Conservation (phyloP, 208 protist genomes). For the Trypanosoma mega region DNA sequence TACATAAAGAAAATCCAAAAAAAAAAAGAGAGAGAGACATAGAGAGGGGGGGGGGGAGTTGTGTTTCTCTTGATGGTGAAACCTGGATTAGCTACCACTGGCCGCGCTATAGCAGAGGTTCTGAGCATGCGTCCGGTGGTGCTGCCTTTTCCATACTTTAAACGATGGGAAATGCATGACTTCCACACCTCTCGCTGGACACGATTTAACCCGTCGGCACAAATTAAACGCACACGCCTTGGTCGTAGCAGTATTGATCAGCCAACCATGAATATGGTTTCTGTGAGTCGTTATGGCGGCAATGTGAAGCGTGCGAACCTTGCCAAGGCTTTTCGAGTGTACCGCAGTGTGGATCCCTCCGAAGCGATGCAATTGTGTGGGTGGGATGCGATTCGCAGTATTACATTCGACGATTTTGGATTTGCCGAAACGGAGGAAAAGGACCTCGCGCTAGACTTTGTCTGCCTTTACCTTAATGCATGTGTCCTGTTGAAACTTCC, state of each 20-base stretch:
- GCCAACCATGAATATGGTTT: constrained; percentile 30
- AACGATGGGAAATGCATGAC: constrained; percentile 24
- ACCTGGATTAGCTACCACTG: neutral
- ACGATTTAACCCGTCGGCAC: constrained; percentile 15
- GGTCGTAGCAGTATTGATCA: constrained; percentile 24
- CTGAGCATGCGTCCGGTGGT: constrained; percentile 1
- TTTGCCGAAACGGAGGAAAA: constrained; percentile 19
- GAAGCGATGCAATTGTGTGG: constrained; percentile 5
- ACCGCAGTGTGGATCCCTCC: constrained; percentile 24
- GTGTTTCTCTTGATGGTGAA: neutral
- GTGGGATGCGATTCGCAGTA: constrained; percentile 4
- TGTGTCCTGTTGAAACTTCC: constrained; percentile 17
- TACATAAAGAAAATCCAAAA: too few relatives aligned
- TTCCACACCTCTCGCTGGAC: constrained; percentile 27
- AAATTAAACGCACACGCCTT: constrained; percentile 26
- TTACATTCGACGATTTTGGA: constrained; percentile 19
- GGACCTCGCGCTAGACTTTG: constrained; percentile 26
- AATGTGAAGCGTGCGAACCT: constrained; percentile 17
- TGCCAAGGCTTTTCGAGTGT: constrained; percentile 23
- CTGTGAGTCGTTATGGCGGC: constrained; percentile 28
- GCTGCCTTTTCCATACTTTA: constrained; percentile 26
- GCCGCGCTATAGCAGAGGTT: neutral
- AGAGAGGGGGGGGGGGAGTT: constrained; percentile 4
- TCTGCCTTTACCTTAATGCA: constrained; percentile 29
- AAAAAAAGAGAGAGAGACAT: too few relatives aligned